A percentile compares a stretch with the other conserved stretches of the same genome.
These are phyloP conservation scores for Xylariaceae sp. DNA, from an alignment of 2,329 filamentous ascomycete genomes.

Conservation along the genomic window DNA sequence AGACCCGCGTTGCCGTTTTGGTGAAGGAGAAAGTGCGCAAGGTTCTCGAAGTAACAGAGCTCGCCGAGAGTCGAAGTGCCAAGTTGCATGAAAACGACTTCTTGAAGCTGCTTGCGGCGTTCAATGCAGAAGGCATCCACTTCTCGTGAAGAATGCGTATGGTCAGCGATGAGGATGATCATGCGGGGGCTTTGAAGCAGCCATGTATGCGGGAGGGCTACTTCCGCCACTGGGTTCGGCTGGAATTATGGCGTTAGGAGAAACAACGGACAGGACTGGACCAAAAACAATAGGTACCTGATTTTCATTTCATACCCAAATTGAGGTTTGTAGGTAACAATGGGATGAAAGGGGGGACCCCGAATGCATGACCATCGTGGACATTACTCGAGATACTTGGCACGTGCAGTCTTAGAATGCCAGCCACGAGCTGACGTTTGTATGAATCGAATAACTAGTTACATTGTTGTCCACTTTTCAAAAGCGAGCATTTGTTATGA, in stretches of 20 bases:
- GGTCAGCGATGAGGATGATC: neutral
- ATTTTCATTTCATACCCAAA: conserved; percentile 1
- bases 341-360: neutral
- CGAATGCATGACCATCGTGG: neutral
- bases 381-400: neutral
- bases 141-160: conserved; percentile 54
- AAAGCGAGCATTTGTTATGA: neutral
- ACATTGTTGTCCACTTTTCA: neutral
- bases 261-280: neutral
- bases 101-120: conserved; percentile 69
- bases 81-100: conserved; percentile 94
- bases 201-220: neutral
- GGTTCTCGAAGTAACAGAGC: conserved; percentile 73
- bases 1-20: conserved; percentile 72
- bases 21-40: conserved; percentile 83
- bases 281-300: conserved; percentile 13
- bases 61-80: conserved; percentile 74
- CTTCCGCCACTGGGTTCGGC: neutral
- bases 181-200: neutral
- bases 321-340: neutral
- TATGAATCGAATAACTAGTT: neutral
- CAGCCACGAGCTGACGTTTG: neutral
- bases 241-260: conserved; percentile 15
- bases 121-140: conserved; percentile 90
- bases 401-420: neutral